These are phyloP conservation scores for Eucalyptus globulus DNA, from an alignment of 345 rosid genomes.

Conservation along the genomic window DNA sequence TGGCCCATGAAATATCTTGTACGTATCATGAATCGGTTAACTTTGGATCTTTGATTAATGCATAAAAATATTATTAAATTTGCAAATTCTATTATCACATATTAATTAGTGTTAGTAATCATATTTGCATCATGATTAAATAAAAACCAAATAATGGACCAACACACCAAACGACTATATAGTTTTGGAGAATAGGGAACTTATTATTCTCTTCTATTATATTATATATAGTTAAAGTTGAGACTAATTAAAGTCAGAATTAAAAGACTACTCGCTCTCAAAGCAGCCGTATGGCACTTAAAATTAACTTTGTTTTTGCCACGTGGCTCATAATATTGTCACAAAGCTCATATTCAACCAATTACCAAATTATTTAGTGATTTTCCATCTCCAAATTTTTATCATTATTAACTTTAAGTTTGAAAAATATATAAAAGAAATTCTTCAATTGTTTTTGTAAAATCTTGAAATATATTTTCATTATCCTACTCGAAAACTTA, in stretches of 20 bases:
- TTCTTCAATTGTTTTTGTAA: neutral
- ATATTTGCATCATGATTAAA: neutral
- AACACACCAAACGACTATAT: fast-evolving
- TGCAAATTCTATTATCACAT: neutral
- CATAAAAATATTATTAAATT: neutral
- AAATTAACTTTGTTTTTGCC: neutral
- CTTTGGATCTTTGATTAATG: neutral
- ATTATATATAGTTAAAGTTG: neutral
- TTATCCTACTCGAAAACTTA: neutral
- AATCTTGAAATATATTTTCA: neutral
- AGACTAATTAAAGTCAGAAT: fast-evolving
- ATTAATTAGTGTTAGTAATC: neutral
- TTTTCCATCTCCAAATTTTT: neutral
- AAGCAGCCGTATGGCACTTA: neutral
- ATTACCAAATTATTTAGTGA: neutral
- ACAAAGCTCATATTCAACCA: neutral
- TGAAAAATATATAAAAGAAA: neutral
- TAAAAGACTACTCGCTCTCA: neutral
- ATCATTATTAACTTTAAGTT: neutral
- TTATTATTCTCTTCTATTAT: fast-evolving
- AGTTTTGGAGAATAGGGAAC: neutral
- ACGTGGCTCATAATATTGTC: neutral
- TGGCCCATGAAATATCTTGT: neutral
- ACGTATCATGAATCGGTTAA: fast-evolving
- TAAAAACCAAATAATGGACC: neutral